phyloP scores from a whole-genome alignment of 192 early-diverging fungal species.

The Obelidium mucronatum region DNA sequence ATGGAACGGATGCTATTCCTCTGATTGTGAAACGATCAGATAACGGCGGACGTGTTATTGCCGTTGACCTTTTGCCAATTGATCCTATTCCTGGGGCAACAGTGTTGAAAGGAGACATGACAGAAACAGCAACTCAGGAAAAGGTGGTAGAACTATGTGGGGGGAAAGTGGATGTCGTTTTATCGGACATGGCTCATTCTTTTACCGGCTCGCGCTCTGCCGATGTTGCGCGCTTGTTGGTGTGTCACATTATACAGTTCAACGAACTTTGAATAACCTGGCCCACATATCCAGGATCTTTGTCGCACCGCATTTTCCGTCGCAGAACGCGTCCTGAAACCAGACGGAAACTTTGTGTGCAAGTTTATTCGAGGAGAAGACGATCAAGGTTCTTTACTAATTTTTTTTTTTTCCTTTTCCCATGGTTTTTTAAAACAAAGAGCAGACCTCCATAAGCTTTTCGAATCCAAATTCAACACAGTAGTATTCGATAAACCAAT shows the following conservation, averaged over 20 bases:
- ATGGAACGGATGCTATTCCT: background rate
- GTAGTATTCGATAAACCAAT: constrained; percentile 74
- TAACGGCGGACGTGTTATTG: constrained; percentile 60
- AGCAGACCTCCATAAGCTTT: constrained; percentile 40
- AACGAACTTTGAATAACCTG: constrained; percentile 5
- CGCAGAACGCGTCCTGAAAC: constrained; percentile 59
- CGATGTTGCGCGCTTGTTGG: constrained; percentile 61
- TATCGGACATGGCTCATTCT: constrained; percentile 83
- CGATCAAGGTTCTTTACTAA: constrained; percentile 34
- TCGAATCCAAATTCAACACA: constrained; percentile 60
- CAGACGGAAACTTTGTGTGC: constrained; percentile 68
- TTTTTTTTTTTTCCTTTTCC: background rate
- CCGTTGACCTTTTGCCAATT: constrained; percentile 75
- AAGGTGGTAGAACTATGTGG: constrained; percentile 24
- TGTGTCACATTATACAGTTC: too few relatives aligned
- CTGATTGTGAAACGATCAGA: background rate
- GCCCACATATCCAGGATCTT: too few relatives aligned
- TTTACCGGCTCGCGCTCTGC: constrained; percentile 74
- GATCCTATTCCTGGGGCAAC: constrained; percentile 70
- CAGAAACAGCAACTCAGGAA: constrained; percentile 45
- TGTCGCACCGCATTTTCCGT: constrained; percentile 73
- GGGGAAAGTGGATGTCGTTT: constrained; percentile 45
- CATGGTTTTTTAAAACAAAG: background rate
- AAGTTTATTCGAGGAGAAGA: constrained; percentile 66
- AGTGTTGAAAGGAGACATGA: constrained; percentile 76